A percentile compares a stretch with the other conserved stretches of the same genome.
Conservation (phyloP, 2,329 filamentous ascomycete genomes). For the Nannizziopsis arthrosporioides region DNA sequence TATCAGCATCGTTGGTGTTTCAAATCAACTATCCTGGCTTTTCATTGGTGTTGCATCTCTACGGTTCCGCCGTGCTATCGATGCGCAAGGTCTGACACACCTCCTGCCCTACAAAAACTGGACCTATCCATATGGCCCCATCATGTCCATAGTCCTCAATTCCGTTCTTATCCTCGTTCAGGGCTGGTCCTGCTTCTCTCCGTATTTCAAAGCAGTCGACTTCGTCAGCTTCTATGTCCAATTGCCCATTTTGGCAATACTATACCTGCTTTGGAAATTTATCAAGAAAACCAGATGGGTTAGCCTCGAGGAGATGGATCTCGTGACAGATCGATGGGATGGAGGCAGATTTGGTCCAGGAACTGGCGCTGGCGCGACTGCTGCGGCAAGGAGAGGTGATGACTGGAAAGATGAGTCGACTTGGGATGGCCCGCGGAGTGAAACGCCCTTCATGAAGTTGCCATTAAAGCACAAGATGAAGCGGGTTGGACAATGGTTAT, state of each 20-base stretch:
- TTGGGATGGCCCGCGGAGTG: conserved; percentile 14
- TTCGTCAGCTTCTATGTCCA: conserved; percentile 56
- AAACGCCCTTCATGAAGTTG: conserved; percentile 13
- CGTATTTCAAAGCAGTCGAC: conserved; percentile 45
- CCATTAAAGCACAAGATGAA: conserved; percentile 20
- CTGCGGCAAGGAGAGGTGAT: conserved; percentile 2
- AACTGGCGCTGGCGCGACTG: conserved; percentile 20
- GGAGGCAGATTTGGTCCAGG: conserved; percentile 20
- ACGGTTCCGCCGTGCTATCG: conserved; percentile 51
- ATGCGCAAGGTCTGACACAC: conserved; percentile 48
- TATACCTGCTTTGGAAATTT: conserved; percentile 46
- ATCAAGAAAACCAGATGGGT: conserved; percentile 38
- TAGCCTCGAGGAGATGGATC: conserved; percentile 38
- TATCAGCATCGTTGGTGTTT: conserved; percentile 50
- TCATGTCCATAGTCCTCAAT: conserved; percentile 47
- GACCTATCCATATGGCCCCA: conserved; percentile 53
- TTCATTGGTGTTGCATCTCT: conserved; percentile 53
- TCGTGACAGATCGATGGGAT: conserved; percentile 38
- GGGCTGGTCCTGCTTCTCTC: conserved; percentile 50
- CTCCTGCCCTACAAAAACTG: conserved; percentile 54
- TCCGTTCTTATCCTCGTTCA: conserved; percentile 51
- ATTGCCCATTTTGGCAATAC: conserved; percentile 47
- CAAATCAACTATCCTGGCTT: conserved; percentile 54
- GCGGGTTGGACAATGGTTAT: conserved; percentile 30
- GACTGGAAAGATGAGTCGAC: conserved; percentile 7